These are phyloP conservation scores for Pascua guehoae DNA, from an alignment of 1,284 basidiomycete genomes.

Conservation along the genomic window DNA sequence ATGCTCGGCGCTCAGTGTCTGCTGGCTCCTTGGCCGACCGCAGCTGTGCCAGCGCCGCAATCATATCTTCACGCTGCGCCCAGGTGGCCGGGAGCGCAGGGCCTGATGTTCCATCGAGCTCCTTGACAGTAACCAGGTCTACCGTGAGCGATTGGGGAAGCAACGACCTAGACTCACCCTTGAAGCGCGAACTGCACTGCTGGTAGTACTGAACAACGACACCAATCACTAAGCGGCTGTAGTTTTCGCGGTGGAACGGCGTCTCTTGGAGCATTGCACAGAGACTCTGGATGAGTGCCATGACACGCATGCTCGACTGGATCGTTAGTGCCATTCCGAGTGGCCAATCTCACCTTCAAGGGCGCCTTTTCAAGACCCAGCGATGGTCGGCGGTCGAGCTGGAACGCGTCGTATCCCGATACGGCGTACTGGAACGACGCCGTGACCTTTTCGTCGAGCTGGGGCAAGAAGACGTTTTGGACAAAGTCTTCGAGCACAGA, in stretches of 20 bases:
- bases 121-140: conserved; percentile 28
- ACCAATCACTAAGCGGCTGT: conserved; percentile 88
- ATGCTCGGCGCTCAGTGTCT: background rate
- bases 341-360: too few relatives aligned
- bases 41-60: conserved; percentile 60
- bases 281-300: conserved; percentile 86
- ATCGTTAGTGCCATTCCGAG: conserved; percentile 35
- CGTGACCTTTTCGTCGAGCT: conserved; percentile 91
- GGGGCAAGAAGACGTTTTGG: conserved; percentile 84
- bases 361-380: conserved; percentile 31
- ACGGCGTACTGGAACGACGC: conserved; percentile 81
- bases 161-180: conserved; percentile 31
- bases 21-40: conserved; percentile 16
- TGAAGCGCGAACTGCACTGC: conserved; percentile 82
- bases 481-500: conserved; percentile 84
- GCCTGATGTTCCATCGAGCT: background rate
- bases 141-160: background rate
- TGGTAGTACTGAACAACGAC: conserved; percentile 97
- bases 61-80: conserved; percentile 79
- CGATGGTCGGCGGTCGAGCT: conserved; percentile 43
- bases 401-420: conserved; percentile 77
- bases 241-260: conserved; percentile 94
- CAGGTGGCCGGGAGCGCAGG: conserved; percentile 68
- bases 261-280: conserved; percentile 88
- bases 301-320: conserved; percentile 80